These are phyloP conservation scores for Chytriomyces hyalinus DNA, from an alignment of 192 early-diverging fungal species.

Conservation along the genomic window DNA sequence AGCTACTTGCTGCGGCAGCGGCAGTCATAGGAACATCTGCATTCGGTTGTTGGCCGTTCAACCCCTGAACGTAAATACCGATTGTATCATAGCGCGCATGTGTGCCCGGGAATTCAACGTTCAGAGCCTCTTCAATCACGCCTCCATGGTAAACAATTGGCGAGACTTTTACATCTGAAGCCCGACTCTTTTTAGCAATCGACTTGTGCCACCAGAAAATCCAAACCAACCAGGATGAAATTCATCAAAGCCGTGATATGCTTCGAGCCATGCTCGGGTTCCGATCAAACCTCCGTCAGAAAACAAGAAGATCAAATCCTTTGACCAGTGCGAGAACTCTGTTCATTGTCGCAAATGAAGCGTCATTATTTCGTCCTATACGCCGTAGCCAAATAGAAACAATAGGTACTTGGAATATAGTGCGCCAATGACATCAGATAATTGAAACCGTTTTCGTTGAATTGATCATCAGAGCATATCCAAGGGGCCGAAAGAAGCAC, in stretches of 20 bases:
- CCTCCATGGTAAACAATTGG: slow-evolving; percentile 53
- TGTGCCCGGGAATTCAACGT: slow-evolving; percentile 79
- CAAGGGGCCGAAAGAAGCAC: slow-evolving; percentile 84
- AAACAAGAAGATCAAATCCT: slow-evolving; percentile 89
- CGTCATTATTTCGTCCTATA: too few species aligned
- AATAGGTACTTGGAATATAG: slow-evolving; percentile 45
- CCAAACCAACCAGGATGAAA: slow-evolving; percentile 28
- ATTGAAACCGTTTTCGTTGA: slow-evolving; percentile 50
- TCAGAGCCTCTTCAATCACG: slow-evolving; percentile 83
- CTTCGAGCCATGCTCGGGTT: slow-evolving; percentile 83
- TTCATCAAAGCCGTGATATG: slow-evolving; percentile 75
- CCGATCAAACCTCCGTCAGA: slow-evolving; percentile 78
- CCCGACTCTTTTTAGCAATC: not conserved
- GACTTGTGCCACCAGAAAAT: slow-evolving; percentile 2
- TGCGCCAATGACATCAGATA: slow-evolving; percentile 51
- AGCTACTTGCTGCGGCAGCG: slow-evolving; percentile 59
- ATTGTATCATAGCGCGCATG: slow-evolving; percentile 63
- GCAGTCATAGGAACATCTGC: slow-evolving; percentile 87
- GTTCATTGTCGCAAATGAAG: not conserved
- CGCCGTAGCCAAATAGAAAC: slow-evolving; percentile 7
- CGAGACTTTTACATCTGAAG: slow-evolving; percentile 13
- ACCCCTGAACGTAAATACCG: slow-evolving; percentile 70
- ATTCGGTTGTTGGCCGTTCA: slow-evolving; percentile 91
- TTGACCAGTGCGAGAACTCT: slow-evolving; percentile 82
- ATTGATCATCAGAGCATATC: slow-evolving; percentile 63